Percentiles rank a stretch among this genome's conserved stretches.
Evolutionary conservation across 495 filamentous ascomycete genomes (phyloP).

Genomic region (Xylaria acuta): DNA sequence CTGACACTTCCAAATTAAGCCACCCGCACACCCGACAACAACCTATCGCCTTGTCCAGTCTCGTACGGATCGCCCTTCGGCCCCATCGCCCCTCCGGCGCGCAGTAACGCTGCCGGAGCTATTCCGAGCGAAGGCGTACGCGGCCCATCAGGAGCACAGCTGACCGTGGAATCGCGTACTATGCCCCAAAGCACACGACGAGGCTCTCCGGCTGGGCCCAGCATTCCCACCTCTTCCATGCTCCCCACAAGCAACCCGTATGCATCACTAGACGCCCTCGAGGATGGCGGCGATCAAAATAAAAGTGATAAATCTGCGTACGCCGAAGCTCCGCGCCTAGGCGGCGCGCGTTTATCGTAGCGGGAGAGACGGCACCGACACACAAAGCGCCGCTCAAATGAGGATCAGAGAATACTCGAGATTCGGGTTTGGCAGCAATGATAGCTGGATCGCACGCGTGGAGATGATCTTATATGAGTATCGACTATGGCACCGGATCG

Average conservation of each 20-base stretch:
- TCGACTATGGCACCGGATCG: too few species aligned
- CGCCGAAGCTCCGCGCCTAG: not conserved
- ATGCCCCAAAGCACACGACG: not conserved
- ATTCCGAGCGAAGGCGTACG: not conserved
- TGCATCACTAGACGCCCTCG: constrained; percentile 8
- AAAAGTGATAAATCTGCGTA: not conserved
- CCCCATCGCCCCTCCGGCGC: constrained; percentile 20
- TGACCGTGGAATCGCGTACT: not conserved
- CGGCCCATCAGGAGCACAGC: not conserved
- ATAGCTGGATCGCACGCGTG: not conserved
- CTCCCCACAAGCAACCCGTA: constrained; percentile 1
- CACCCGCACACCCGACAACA: not conserved
- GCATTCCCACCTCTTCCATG: not conserved
- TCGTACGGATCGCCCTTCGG: constrained; percentile 17
- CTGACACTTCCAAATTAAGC: not conserved
- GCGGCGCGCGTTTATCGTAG: not conserved
- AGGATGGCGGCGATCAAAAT: not conserved
- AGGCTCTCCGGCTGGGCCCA: not conserved
- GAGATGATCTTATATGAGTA: not conserved
- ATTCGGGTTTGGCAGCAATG: not conserved
- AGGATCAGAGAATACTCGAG: not conserved
- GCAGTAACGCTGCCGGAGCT: not conserved
- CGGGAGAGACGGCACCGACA: not conserved
- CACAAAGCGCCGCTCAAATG: not conserved
- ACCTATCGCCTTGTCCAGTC: not conserved